Evolutionary conservation across 306 rosid genomes (phyloP).

Genomic region (Trifolium fragiferum): DNA sequence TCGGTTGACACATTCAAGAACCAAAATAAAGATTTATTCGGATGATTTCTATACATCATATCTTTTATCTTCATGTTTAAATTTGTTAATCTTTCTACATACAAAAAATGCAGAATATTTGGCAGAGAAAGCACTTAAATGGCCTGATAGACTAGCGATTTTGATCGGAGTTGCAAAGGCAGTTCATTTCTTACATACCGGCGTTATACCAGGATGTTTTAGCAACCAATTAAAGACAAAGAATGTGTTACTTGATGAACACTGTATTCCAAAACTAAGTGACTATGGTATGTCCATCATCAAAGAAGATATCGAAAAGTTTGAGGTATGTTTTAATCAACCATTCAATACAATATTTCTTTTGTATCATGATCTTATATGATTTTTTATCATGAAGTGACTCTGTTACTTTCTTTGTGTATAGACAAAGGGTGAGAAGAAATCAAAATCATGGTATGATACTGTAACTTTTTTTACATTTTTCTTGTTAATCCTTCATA

Average conservation of each 20-base stretch:
- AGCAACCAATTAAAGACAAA: slow-evolving; percentile 70
- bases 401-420: slow-evolving; percentile 41
- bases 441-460: slow-evolving; percentile 66
- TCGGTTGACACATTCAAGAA: not conserved
- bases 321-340: slow-evolving; percentile 56
- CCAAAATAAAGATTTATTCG: not conserved
- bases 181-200: slow-evolving; percentile 81
- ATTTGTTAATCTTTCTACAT: slow-evolving; percentile 36
- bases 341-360: not conserved
- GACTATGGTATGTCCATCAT: slow-evolving; percentile 82
- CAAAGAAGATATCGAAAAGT: slow-evolving; percentile 61
- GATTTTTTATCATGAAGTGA: slow-evolving; percentile 24
- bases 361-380: not conserved
- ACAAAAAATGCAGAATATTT: slow-evolving; percentile 52
- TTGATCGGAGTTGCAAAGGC: slow-evolving; percentile 91
- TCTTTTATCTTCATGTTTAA: slow-evolving; percentile 22
- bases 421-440: slow-evolving; percentile 67
- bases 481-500: not conserved
- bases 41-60: not conserved
- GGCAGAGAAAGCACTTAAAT: slow-evolving; percentile 65
- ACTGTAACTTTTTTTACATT: not conserved
- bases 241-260: slow-evolving; percentile 82
- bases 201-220: slow-evolving; percentile 81
- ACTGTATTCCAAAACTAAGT: slow-evolving; percentile 75
- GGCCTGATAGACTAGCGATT: slow-evolving; percentile 85